Conservation (phyloP, 139 green algal species). For the Picochlorum sp. region DNA sequence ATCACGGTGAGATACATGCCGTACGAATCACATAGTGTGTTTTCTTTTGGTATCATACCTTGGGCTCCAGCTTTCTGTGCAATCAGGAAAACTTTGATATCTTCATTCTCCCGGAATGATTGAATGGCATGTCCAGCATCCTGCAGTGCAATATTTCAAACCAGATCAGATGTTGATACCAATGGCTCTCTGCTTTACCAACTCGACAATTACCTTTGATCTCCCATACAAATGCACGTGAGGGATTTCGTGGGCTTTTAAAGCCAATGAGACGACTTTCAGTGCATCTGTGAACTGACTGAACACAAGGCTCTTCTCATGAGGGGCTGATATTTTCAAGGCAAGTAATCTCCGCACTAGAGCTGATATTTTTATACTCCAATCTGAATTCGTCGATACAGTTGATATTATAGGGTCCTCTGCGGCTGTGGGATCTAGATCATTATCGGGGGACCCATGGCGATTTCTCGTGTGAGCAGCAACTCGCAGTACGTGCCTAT, state of each 20-base stretch:
- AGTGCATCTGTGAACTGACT: not conserved
- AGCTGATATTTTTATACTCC: conserved; percentile 1
- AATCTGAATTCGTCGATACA: not conserved
- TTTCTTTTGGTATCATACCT: not conserved
- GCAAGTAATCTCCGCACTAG: not conserved
- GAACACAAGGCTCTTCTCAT: conserved; percentile 4
- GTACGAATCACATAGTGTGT: too few relatives aligned
- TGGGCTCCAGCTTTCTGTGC: conserved; percentile 8
- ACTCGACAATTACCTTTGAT: not conserved
- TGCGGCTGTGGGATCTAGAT: not conserved
- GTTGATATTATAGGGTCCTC: not conserved
- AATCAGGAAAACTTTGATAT: not conserved
- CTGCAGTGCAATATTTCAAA: not conserved
- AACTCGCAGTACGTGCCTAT: not conserved
- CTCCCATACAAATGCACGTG: not conserved
- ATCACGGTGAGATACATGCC: too few relatives aligned
- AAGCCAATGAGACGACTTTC: not conserved
- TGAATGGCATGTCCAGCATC: not conserved
- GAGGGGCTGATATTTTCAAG: not conserved
- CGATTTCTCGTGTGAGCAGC: not conserved
- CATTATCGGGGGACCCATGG: not conserved
- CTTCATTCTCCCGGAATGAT: not conserved
- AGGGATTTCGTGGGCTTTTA: not conserved
- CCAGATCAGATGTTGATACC: not conserved
- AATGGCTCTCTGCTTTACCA: not conserved